Percentiles rank a stretch among this genome's conserved stretches.
Conservation (phyloP, 192 early-diverging fungal species). For the Phycomyces nitens region DNA sequence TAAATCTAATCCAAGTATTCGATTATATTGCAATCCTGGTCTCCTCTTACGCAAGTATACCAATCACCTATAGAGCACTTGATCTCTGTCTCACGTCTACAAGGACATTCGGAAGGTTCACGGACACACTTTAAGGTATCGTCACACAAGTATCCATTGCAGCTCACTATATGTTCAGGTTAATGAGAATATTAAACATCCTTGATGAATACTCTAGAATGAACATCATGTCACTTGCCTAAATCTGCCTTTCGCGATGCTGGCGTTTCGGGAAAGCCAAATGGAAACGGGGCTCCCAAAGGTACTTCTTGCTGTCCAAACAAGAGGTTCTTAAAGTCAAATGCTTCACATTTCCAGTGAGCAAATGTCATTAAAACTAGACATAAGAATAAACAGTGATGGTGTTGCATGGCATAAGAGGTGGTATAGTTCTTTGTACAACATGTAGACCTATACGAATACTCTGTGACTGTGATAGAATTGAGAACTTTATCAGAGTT, state of each 20-base stretch:
- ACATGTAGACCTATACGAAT: no score
- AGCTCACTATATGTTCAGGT: background rate
- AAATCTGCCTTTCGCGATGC: no score
- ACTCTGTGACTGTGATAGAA: no score
- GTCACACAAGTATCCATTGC: slow-evolving; percentile 7
- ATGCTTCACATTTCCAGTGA: background rate
- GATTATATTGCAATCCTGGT: slow-evolving; percentile 2
- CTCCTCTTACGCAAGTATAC: slow-evolving; percentile 14
- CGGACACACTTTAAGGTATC: slow-evolving; percentile 1
- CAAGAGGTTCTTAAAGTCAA: no score
- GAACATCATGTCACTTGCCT: background rate
- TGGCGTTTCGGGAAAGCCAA: no score
- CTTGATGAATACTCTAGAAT: background rate
- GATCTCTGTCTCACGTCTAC: slow-evolving; percentile 7
- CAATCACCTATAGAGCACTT: slow-evolving; percentile 14
- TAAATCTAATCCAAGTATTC: background rate
- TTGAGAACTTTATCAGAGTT: no score
- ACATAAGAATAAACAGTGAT: background rate
- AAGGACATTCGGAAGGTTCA: slow-evolving; percentile 7
- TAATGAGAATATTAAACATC: background rate
- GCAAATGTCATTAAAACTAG: background rate
- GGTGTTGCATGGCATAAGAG: background rate
- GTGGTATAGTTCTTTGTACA: no score
- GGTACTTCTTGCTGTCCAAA: no score
- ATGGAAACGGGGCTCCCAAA: no score